These are phyloP conservation scores for Glycine latifolia DNA, from an alignment of 306 rosid genomes.

Conservation along the genomic window DNA sequence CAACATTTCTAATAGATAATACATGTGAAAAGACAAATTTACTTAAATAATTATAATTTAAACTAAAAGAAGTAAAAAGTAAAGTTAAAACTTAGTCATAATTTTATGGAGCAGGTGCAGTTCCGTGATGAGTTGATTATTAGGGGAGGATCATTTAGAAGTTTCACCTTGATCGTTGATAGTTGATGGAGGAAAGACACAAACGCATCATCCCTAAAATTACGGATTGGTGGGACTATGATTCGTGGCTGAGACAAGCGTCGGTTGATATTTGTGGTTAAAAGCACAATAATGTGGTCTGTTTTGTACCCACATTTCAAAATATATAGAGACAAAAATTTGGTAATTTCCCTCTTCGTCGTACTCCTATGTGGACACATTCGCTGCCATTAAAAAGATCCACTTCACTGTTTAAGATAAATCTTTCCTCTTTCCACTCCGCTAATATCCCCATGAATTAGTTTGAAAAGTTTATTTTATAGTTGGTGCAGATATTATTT, in stretches of 20 bases:
- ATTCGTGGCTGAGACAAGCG: not conserved
- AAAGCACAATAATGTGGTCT: not conserved
- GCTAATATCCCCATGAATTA: not conserved
- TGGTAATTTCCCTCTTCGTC: not conserved
- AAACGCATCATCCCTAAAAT: not conserved
- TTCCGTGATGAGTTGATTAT: not conserved
- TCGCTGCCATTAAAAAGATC: slow-evolving; percentile 11
- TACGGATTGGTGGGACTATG: slow-evolving; percentile 10
- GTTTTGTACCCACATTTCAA: not conserved
- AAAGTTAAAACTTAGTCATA: too few species aligned
- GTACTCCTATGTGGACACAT: slow-evolving; percentile 31
- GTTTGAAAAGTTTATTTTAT: too few species aligned
- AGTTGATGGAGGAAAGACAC: not conserved
- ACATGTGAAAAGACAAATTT: too few species aligned
- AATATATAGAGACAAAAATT: not conserved
- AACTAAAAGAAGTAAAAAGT: too few species aligned
- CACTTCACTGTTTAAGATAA: not conserved
- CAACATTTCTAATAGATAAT: too few species aligned
- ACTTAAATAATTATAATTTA: too few species aligned
- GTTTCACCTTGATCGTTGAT: not conserved
- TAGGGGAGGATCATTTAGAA: not conserved
- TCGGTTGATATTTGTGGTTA: slow-evolving; percentile 23
- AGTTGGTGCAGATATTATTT: too few species aligned
- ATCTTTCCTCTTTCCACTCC: not conserved
- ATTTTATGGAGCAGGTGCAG: not conserved